Percentiles rank a stretch among this genome's conserved stretches.
These are phyloP conservation scores for Aristolochia contorta DNA, from an alignment of 164 flowering plant genomes.

Conservation along the genomic window DNA sequence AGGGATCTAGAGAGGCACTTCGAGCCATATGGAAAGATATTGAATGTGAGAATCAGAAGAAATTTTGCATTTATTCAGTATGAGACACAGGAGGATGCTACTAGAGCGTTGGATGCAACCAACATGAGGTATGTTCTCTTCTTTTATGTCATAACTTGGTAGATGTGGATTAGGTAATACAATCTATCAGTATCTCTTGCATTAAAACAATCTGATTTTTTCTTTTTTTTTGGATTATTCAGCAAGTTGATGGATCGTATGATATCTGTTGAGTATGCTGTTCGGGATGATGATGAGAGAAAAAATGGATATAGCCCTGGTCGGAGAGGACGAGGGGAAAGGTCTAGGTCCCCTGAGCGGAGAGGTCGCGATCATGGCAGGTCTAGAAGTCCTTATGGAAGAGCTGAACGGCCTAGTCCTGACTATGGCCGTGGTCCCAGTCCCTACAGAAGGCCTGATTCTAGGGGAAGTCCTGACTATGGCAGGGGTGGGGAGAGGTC, in stretches of 20 bases:
- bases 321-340: conserved; percentile 29
- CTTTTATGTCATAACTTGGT: no score
- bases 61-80: conserved; percentile 92
- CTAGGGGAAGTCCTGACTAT: conserved; percentile 29
- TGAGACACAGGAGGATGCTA: conserved; percentile 90
- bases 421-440: conserved; percentile 19
- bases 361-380: conserved; percentile 28
- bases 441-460: conserved; percentile 16
- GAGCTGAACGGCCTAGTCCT: conserved; percentile 29
- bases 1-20: conserved; percentile 93
- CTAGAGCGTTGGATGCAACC: conserved; percentile 51
- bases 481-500: conserved; percentile 3
- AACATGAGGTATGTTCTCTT: conserved; percentile 34
- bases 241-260: conserved; percentile 91
- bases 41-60: conserved; percentile 76
- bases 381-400: conserved; percentile 26
- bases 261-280: conserved; percentile 90
- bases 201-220: background rate
- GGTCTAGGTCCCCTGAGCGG: conserved; percentile 31
- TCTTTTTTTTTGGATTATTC: conserved; percentile 10
- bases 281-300: conserved; percentile 80
- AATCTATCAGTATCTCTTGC: background rate
- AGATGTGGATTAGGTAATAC: background rate
- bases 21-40: conserved; percentile 86
- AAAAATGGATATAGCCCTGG: conserved; percentile 65